Evolutionary conservation across 2,329 filamentous ascomycete genomes (phyloP).

Genomic region (Coniella lustricola): DNA sequence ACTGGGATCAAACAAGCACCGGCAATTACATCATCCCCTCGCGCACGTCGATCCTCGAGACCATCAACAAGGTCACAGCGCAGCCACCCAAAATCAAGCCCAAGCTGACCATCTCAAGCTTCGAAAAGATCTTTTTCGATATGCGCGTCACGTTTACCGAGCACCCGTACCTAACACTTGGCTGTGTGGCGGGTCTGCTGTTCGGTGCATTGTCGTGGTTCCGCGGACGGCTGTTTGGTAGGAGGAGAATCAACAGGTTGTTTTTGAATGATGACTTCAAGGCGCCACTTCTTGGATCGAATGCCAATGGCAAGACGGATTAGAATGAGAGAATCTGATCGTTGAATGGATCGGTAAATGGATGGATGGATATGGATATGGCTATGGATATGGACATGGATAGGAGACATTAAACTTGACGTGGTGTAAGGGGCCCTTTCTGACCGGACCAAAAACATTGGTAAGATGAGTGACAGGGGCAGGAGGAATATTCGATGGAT

Average conservation of each 20-base stretch:
- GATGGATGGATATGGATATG: too few relatives aligned
- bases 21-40: conserved; percentile 86
- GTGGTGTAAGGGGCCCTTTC: too few relatives aligned
- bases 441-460: too few relatives aligned
- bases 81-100: conserved; percentile 64
- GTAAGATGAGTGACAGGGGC: too few relatives aligned
- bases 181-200: conserved; percentile 49
- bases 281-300: conserved; percentile 52
- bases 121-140: conserved; percentile 67
- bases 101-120: conserved; percentile 67
- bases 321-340: conserved; percentile 22
- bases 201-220: conserved; percentile 47
- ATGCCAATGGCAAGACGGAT: conserved; percentile 44
- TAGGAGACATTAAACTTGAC: too few relatives aligned
- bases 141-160: conserved; percentile 51
- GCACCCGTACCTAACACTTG: conserved; percentile 52
- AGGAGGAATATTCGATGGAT: too few relatives aligned
- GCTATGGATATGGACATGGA: too few relatives aligned
- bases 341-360: too few relatives aligned
- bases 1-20: conserved; percentile 88
- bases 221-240: conserved; percentile 43
- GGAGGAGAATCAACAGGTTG: conserved; percentile 52
- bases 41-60: conserved; percentile 85
- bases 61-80: conserved; percentile 63
- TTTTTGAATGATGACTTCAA: conserved; percentile 56